phyloP scores from a whole-genome alignment of 345 rosid genomes.

The Sisymbrium irio region DNA sequence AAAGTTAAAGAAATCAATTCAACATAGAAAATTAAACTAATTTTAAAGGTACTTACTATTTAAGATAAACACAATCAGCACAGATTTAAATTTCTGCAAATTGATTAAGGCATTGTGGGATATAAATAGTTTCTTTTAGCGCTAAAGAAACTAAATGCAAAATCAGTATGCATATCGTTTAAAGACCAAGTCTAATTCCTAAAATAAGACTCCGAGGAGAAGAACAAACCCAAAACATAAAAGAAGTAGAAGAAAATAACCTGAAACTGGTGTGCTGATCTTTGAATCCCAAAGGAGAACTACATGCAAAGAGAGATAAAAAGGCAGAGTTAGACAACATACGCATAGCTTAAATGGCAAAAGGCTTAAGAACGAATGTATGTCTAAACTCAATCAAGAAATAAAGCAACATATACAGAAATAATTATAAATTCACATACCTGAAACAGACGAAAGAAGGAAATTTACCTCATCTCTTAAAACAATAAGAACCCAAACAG shows the following conservation, averaged over 20 bases:
- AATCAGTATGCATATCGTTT: background rate
- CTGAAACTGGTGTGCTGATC: background rate
- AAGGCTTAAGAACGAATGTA: background rate
- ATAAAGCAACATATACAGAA: background rate
- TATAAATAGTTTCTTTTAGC: background rate
- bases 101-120: no score
- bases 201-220: background rate
- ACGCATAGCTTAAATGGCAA: no score
- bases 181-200: background rate
- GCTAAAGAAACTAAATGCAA: background rate
- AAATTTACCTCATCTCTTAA: background rate
- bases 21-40: background rate
- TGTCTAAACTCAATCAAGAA: background rate
- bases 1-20: background rate
- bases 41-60: background rate
- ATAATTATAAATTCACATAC: background rate
- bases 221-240: background rate
- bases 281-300: background rate
- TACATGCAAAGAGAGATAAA: background rate
- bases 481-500: no score
- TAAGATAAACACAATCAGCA: no score
- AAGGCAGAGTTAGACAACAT: background rate
- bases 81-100: no score
- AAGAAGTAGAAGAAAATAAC: background rate
- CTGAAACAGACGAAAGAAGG: background rate